phyloP scores from a whole-genome alignment of 257 asterid species.

The Salvia rosmarinus region DNA sequence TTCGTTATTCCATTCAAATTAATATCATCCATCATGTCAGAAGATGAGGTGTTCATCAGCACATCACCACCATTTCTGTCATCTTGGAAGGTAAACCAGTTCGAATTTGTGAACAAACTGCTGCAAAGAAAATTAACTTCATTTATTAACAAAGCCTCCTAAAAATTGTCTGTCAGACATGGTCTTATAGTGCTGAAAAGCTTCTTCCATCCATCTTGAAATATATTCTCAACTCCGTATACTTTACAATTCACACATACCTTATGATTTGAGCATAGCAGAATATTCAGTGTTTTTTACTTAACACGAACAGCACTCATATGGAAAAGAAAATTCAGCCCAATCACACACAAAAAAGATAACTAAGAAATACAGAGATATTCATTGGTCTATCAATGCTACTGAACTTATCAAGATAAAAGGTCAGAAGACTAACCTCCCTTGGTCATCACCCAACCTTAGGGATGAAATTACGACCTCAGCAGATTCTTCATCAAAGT shows the following conservation, averaged over 20 bases:
- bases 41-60: slow-evolving; percentile 56
- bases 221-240: not conserved
- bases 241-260: not conserved
- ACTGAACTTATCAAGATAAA: not conserved
- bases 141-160: not conserved
- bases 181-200: not conserved
- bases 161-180: not conserved
- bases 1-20: slow-evolving; percentile 60
- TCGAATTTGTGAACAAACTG: slow-evolving; percentile 96
- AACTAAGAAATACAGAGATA: not conserved
- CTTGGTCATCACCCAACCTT: slow-evolving; percentile 95
- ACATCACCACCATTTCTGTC: slow-evolving; percentile 58
- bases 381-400: not conserved
- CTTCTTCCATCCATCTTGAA: not conserved
- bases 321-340: not conserved
- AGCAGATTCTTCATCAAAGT: slow-evolving; percentile 95
- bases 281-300: not conserved
- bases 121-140: slow-evolving; percentile 40
- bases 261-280: not conserved
- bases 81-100: slow-evolving; percentile 98
- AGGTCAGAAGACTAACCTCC: slow-evolving; percentile 64
- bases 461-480: slow-evolving; percentile 97
- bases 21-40: slow-evolving; percentile 69
- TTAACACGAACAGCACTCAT: not conserved
- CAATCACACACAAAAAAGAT: not conserved